Evolutionary conservation across 2,329 filamentous ascomycete genomes (phyloP).

Genomic region (Talaromyces sp.): DNA sequence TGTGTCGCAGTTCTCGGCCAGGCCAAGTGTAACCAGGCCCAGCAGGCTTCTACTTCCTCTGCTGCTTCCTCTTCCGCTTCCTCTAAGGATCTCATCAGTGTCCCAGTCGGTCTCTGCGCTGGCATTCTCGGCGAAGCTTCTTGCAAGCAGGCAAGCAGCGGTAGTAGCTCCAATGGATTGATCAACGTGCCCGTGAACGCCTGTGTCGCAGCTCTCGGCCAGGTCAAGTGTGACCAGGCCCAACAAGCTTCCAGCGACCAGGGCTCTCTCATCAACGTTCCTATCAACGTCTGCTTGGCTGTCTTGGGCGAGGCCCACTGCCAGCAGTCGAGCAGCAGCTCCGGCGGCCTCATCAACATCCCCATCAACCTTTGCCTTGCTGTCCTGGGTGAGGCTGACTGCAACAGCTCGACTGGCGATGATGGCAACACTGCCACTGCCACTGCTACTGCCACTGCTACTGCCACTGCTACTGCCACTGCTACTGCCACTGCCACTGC

Average conservation of each 20-base stretch:
- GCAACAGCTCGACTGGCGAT: slow-evolving; percentile 16
- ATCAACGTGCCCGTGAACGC: slow-evolving; percentile 22
- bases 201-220: slow-evolving; percentile 20
- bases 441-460: slow-evolving; percentile 1
- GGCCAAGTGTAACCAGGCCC: slow-evolving; percentile 22
- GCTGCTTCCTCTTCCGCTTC: not conserved
- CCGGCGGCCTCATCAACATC: slow-evolving; percentile 21
- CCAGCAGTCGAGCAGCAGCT: slow-evolving; percentile 7
- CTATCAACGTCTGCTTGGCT: slow-evolving; percentile 20
- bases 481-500: not conserved
- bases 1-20: slow-evolving; percentile 20
- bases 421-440: not conserved
- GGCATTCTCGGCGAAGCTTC: slow-evolving; percentile 22
- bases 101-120: slow-evolving; percentile 20
- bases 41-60: slow-evolving; percentile 8
- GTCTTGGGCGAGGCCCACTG: slow-evolving; percentile 22
- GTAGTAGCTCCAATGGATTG: slow-evolving; percentile 13
- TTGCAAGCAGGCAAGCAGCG: slow-evolving; percentile 17
- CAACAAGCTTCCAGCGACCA: not conserved
- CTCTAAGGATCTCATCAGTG: not conserved
- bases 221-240: slow-evolving; percentile 20
- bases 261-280: slow-evolving; percentile 21
- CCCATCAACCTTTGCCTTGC: slow-evolving; percentile 25
- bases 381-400: slow-evolving; percentile 24
- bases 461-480: not conserved